These are phyloP conservation scores for Cicer bijugum DNA, from an alignment of 306 rosid species.

Conservation along the genomic window DNA sequence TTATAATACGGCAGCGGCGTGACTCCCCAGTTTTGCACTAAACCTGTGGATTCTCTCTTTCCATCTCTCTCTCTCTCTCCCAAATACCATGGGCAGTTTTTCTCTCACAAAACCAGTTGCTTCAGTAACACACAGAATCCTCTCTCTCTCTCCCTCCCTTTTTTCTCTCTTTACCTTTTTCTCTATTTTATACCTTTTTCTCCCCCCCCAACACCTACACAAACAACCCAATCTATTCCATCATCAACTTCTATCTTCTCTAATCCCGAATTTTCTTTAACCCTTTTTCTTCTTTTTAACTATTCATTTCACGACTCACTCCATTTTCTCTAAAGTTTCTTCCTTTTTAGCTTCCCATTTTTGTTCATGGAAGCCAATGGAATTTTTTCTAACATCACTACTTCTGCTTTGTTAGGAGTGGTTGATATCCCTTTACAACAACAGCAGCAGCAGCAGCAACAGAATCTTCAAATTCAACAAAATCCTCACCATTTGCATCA, in stretches of 20 bases:
- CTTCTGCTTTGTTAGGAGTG: conserved; percentile 63
- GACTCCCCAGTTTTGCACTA: conserved; percentile 50
- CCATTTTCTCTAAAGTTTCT: not conserved
- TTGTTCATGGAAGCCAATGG: conserved; percentile 70
- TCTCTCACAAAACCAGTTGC: conserved; percentile 72
- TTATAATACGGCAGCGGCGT: not conserved
- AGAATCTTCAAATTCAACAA: conserved; percentile 53
- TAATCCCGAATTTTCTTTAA: not conserved
- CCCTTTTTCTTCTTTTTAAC: conserved; percentile 24
- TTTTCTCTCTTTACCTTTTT: not conserved
- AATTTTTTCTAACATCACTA: conserved; percentile 59
- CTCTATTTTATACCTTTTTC: conserved; percentile 45
- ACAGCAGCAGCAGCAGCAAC: conserved; percentile 60
- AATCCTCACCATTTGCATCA: conserved; percentile 60
- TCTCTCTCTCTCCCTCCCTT: not conserved
- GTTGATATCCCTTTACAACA: conserved; percentile 64
- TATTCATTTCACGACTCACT: conserved; percentile 44
- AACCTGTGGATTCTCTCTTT: conserved; percentile 48
- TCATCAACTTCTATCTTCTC: conserved; percentile 31
- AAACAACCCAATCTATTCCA: not conserved
- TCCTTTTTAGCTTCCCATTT: not conserved
- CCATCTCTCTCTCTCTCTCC: not conserved
- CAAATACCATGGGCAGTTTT: conserved; percentile 87
- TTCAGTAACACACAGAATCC: not conserved
- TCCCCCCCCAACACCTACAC: not conserved